Base-by-base conservation (phyloP, 1,139 yeast genomes). In the Kodamaea suecica region DNA sequence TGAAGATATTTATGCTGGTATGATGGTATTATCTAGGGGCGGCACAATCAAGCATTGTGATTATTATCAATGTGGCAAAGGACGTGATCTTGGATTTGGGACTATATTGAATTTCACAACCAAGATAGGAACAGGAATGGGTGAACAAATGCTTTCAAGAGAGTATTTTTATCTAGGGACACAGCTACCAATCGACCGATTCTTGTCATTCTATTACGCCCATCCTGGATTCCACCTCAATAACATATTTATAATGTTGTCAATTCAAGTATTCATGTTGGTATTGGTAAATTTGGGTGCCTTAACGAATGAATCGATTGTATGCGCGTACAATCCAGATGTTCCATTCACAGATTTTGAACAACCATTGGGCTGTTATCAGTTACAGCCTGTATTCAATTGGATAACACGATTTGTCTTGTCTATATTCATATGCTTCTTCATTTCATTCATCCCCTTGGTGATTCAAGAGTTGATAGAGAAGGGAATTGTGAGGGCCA, bases 81-180 rank as follows among this genome's bases (percentile, higher is more conserved):
- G 96, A 0, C 66, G 96, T 42, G 96, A 87, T 59, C 64, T 87
- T 26, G 96, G 96, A 0, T 87, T 87, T 57, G 81, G 84, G 0
- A 83, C 95, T 0, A 84, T 87, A 33, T 64, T 86, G 41, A 86
- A 85, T 49, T 87, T 87, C 54, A 86, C 95, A 0, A 79, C 92
- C 0, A 87, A 87, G 52, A 86, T 87, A 50, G 96, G 96, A 0
- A 90, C 95, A 28, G 96, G 96, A 1, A 87, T 87, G 96, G 96
- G 95, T 1, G 96, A 87, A 51, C 96, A 87, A 49, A 71, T 85
- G 53, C 59, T 87, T 11, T 85, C 95, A 4, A 64, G 96, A 44
- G 96, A 87, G 50, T 85, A 87, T 51, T 86, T 76, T 52, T 84
- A 84, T 52, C 61, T 87, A 42, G 95, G 96, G 0, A 82, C 92